Evolutionary conservation across 768 basidiomycete genomes (phyloP), one percentile per base, ranked within the genome.

Genomic region (Leccinum fibrillosum): DNA sequence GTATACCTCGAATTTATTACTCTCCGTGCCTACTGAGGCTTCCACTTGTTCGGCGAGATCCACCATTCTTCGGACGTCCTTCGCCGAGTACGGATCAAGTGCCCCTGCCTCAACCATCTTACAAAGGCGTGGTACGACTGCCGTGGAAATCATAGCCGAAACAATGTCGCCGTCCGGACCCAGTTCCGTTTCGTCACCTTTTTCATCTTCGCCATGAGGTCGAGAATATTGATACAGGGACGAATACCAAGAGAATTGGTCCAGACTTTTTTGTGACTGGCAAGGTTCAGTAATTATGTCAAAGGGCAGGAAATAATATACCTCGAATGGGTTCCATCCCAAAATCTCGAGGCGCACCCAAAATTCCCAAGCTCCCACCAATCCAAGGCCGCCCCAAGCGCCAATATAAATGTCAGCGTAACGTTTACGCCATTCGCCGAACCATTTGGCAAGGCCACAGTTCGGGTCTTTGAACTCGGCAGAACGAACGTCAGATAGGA

Each of bases 291-390:
- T 23, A 44, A 19, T 5, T 19, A 21, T 26, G 39, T 32, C 37
- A 34, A 32, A 55, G 37, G 34, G 25, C 19, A 48, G 39, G 25
- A 52, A 37, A 1, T 17, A 39, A 75, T 80, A 61, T 66, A 90
- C 93, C 75, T 89, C 82, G 23, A 95, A 78, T 49, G 90, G 92
- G 69, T 94, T 85, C 95, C 95, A 97, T 4, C 88, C 90, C 11
- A 92, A 74, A 61, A 87, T 80, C 74, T 98, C 94, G 57, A 93
- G 75, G 55, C 93, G 78, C n/a, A 85, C 85, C 92, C 92, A 95
- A 70, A 94, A 96, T 72, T 94, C 94, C 93, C 94, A 96, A 50
- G 91, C 90, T 52, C 86, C 86, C 1, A 95, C 86, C 45, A 94
- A 80, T 1, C 88, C 92, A 54, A 95, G 76, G 4, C 94, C 91